A percentile compares a stretch with the other conserved stretches of the same genome.
phyloP scores from a whole-genome alignment of 768 basidiomycete species.

The Porpolomopsis calyptriformis region DNA sequence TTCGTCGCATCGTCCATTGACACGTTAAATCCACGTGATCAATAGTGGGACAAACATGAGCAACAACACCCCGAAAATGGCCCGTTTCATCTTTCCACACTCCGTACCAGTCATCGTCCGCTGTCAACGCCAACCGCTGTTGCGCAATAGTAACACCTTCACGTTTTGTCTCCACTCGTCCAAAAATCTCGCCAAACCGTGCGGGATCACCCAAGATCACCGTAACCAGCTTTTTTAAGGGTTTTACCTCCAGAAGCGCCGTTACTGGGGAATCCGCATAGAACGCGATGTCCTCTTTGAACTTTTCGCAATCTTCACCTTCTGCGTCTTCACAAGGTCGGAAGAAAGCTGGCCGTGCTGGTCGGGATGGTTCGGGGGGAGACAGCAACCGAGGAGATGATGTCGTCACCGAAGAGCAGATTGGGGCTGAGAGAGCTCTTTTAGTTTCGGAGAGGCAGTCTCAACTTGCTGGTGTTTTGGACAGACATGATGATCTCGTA shows the following conservation, averaged over 20 bases:
- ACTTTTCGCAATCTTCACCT: no score
- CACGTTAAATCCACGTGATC: no score
- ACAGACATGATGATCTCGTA: slow-evolving; percentile 67
- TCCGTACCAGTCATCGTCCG: neutral
- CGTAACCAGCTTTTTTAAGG: slow-evolving; percentile 7
- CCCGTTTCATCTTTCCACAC: neutral
- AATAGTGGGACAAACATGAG: neutral
- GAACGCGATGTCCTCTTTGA: neutral
- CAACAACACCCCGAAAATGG: slow-evolving; percentile 5
- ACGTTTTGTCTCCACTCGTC: slow-evolving; percentile 18
- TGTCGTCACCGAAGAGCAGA: slow-evolving; percentile 16
- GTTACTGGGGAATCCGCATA: neutral
- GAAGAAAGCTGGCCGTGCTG: no score
- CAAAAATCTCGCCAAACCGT: slow-evolving; percentile 57
- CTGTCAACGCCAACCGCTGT: neutral
- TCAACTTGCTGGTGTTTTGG: slow-evolving; percentile 47
- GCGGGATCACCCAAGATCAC: slow-evolving; percentile 57
- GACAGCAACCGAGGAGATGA: neutral
- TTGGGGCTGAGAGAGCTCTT: slow-evolving; percentile 29
- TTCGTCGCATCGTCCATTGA: no score
- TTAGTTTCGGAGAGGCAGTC: slow-evolving; percentile 50
- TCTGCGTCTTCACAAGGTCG: no score
- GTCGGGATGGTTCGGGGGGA: no score
- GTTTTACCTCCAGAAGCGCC: neutral
- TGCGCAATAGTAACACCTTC: neutral